Evolutionary conservation across 768 basidiomycete genomes (phyloP), one percentile per base, ranked within the genome.

Genomic region (Strobilomyces confusus): DNA sequence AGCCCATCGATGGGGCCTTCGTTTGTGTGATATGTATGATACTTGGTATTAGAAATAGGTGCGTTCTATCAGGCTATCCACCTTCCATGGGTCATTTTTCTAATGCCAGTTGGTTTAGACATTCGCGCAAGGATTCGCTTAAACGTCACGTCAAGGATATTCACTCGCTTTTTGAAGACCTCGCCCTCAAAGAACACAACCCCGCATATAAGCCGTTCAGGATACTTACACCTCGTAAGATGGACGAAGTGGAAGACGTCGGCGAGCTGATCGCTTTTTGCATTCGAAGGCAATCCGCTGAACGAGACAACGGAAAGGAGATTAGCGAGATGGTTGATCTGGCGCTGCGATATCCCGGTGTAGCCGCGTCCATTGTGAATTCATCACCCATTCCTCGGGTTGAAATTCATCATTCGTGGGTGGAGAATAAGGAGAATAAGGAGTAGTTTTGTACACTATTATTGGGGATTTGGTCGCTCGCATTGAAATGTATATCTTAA

Each of bases 71-170:
- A 9, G 17, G 29, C 15, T 29, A 8, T 17, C 5, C 2, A 33
- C 11, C 32, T 9, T 15, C 20, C n/a, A 4, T 15, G 12, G 12
- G 4, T 13, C 23, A 5, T 34, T 42, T 34, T 20, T 3, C 36
- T 60, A 3, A 60, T 3, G 17, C 15, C 3, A 20, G 14, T 50
- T 17, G 9, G 13, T 40, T 17, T 22, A 59, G 58, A 11, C 9
- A 45, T 1, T 56, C 58, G 12, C 44, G 54, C 4, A 60, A 19
- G 23, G 58, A 59, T 14, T 17, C 44, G 1, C 14, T 56, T 15
- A 60, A 60, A 19, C 45, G 58, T 20, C 58, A 59, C 12, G 20
- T 56, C 26, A 0, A 0, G 1, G 13, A 0, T 9, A 1, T 19
- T 4, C 55, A 56, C 11, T 0, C 1, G 0, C 0, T 38, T 0